A percentile compares a stretch with the other conserved stretches of the same genome.
These are phyloP conservation scores for Henckelia pumila DNA, from an alignment of 257 asterid genomes.

Conservation along the genomic window DNA sequence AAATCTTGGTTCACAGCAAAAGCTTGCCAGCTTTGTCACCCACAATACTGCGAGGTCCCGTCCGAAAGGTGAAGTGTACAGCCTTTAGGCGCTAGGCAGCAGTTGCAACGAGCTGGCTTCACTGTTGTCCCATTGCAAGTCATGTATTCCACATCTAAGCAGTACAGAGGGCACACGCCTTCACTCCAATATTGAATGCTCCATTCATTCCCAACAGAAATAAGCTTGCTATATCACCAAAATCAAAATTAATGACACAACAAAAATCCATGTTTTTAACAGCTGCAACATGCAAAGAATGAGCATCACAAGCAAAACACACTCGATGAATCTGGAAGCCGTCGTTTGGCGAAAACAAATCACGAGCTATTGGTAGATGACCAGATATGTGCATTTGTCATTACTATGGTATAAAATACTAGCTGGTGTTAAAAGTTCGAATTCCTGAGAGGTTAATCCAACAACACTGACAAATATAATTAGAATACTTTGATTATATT, in stretches of 20 bases:
- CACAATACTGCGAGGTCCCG: slow-evolving; percentile 18
- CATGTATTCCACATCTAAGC: slow-evolving; percentile 4
- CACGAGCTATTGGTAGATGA: too few species aligned
- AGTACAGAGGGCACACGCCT: neutral
- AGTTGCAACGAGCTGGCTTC: slow-evolving; percentile 19
- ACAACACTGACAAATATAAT: too few species aligned
- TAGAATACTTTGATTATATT: too few species aligned
- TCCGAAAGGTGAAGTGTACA: slow-evolving; percentile 31
- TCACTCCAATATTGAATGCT: neutral
- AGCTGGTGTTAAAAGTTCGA: too few species aligned
- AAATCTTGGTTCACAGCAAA: neutral
- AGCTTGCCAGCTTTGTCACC: neutral
- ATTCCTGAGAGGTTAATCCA: too few species aligned
- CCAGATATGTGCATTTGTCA: too few species aligned
- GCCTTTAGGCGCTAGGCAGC: slow-evolving; percentile 26
- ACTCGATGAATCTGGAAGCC: too few species aligned
- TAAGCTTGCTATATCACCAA: neutral
- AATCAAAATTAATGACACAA: too few species aligned
- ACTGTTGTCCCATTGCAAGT: slow-evolving; percentile 8
- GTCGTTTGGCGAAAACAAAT: too few species aligned
- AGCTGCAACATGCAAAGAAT: too few species aligned
- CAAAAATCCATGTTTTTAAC: neutral
- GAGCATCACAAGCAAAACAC: neutral
- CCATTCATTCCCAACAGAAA: neutral
- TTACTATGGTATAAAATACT: too few species aligned